A percentile compares a stretch with the other conserved stretches of the same genome.
Evolutionary conservation across 2,329 filamentous ascomycete genomes (phyloP).

Genomic region (Alternaria ventricosa): DNA sequence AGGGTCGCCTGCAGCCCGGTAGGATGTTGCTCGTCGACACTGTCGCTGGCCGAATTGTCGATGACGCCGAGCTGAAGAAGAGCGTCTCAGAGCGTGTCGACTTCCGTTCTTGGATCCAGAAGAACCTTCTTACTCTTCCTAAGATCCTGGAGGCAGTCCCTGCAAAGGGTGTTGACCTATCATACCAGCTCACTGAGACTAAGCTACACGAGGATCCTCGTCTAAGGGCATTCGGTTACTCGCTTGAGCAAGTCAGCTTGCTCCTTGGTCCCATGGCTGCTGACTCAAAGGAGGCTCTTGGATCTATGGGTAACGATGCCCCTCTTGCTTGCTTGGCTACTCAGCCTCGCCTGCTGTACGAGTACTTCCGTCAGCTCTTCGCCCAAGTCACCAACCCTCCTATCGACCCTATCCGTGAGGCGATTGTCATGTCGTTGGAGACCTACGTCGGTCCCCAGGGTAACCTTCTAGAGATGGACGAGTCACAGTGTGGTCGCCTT

Average conservation of each 20-base stretch:
- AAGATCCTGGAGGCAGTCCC: constrained; percentile 70
- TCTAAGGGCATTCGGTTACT: constrained; percentile 89
- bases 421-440: constrained; percentile 96
- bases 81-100: constrained; percentile 86
- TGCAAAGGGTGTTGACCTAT: constrained; percentile 67
- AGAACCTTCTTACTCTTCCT: constrained; percentile 82
- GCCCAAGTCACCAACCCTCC: constrained; percentile 98
- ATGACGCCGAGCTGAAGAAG: constrained; percentile 89
- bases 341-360: constrained; percentile 85
- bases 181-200: constrained; percentile 69
- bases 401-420: constrained; percentile 95
- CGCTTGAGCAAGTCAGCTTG: constrained; percentile 91
- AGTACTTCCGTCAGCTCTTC: constrained; percentile 98
- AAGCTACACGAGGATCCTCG: constrained; percentile 84
- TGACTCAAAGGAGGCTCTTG: constrained; percentile 94
- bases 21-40: constrained; percentile 97
- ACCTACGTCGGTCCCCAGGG: constrained; percentile 96
- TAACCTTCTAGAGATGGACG: constrained; percentile 91
- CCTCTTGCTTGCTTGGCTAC: constrained; percentile 90
- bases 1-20: constrained; percentile 90
- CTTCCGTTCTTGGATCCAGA: constrained; percentile 87
- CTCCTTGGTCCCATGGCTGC: constrained; percentile 94
- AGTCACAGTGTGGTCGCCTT: constrained; percentile 84
- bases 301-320: constrained; percentile 97
- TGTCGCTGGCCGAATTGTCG: constrained; percentile 87